Evolutionary conservation across 441 rosid species (phyloP), one percentile per base, ranked within the genome.

Genomic region (Kokia cookei): DNA sequence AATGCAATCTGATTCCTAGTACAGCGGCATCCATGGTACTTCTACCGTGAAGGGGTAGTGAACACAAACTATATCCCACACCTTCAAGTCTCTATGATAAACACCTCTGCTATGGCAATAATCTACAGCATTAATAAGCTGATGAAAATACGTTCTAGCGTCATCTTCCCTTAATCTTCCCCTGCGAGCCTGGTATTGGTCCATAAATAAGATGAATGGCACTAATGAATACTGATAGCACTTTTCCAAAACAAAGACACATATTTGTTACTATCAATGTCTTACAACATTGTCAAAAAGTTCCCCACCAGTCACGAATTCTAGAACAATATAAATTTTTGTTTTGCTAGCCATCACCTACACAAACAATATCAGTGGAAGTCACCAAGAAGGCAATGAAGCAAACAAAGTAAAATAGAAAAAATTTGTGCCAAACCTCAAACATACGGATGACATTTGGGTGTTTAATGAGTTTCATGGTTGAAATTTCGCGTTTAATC

Each of bases 321-420:
- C 97, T 87, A 96, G 66, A 50, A 96, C 97, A 29, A 96, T 92
- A 79, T 96, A 96, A 76, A 96, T 92, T 79, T 91, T 93, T 8
- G 93, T 87, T 86, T 96, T 96, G 87, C 98, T 96, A 7, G 99
- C 99, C 99, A 96, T 96, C 76, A 96, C 99, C 99, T 93, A 22
- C 80, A 84, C 54, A 43, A 88, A 57, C 3, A 82, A 74, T 6
- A 72, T 59, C 62, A 54, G 55, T 3, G 26, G 11, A 75, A 78
- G 32, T 81, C 35, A 75, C 50, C 24, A 71, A 43, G 59, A 72
- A 72, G 7, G 22, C 22, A 19, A 19, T 19, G 22, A 19, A 19
- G n/a, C 53, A 48, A 48, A 43, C 7, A 5, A 54, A 7, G 22
- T 35, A 27, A 42, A 24, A 26, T 1, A 54, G 19, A 22, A 24